Conservation (phyloP, 2,329 filamentous ascomycete species). For the Arthrobotrys iridis region DNA sequence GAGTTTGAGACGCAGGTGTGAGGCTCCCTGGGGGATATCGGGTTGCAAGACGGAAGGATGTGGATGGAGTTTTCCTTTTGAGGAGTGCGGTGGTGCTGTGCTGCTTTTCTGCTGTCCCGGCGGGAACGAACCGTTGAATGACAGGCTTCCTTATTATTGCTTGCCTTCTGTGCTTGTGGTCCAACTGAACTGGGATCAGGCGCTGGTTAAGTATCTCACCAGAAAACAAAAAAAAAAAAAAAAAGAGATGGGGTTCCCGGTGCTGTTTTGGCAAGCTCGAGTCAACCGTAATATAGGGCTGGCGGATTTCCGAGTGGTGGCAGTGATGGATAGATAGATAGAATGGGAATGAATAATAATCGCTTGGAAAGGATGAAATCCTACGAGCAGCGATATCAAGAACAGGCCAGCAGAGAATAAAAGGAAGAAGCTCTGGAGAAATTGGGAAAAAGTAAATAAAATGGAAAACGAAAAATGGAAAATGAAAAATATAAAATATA, state of each 20-base stretch:
- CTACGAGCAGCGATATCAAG: conserved; percentile 39
- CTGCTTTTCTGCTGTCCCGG: conserved; percentile 35
- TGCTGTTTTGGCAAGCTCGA: conserved; percentile 1
- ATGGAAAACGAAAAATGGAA: background rate
- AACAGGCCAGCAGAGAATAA: conserved; percentile 31
- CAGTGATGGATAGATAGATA: background rate
- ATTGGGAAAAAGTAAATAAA: conserved; percentile 39
- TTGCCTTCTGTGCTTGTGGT: conserved; percentile 23
- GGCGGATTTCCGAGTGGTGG: no score
- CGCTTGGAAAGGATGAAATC: conserved; percentile 4
- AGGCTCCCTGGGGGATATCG: conserved; percentile 43
- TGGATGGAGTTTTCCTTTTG: conserved; percentile 46
- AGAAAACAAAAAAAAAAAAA: conserved; percentile 12
- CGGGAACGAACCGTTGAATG: conserved; percentile 52
- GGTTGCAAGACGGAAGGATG: conserved; percentile 26
- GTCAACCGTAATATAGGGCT: conserved; percentile 7
- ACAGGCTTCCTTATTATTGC: conserved; percentile 38
- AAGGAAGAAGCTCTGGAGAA: conserved; percentile 49
- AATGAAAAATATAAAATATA: conserved; percentile 16
- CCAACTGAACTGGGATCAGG: conserved; percentile 37
- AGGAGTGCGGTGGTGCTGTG: conserved; percentile 25
- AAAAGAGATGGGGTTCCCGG: conserved; percentile 8
- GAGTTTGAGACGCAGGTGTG: conserved; percentile 41
- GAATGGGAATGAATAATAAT: background rate
- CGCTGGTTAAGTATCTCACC: conserved; percentile 41